A percentile compares a stretch with the other conserved stretches of the same genome.
Evolutionary conservation across 345 rosid genomes (phyloP).

Genomic region (Salix viminalis): DNA sequence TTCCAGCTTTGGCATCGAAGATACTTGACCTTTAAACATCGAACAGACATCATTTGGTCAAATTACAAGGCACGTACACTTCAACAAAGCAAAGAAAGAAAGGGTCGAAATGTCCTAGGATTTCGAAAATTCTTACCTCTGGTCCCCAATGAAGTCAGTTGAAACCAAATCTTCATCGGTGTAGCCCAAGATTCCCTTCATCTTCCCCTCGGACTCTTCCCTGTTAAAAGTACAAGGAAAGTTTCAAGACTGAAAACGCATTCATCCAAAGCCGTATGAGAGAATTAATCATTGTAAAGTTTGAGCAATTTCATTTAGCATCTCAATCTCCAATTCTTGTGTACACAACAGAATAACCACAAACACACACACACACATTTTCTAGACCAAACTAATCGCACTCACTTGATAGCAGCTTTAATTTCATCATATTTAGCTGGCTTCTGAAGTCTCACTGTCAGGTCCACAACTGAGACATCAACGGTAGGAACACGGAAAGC

Average conservation of each 20-base stretch:
- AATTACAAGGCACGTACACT: background rate
- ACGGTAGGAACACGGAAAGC: slow-evolving; percentile 30
- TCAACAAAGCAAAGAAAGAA: background rate
- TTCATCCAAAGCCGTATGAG: background rate
- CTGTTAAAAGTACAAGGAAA: slow-evolving; percentile 1
- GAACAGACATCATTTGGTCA: background rate
- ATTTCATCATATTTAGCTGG: slow-evolving; percentile 17
- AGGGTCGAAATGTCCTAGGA: background rate
- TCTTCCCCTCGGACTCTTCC: slow-evolving; percentile 25
- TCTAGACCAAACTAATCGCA: background rate
- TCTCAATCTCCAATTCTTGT: background rate
- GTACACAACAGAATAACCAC: background rate
- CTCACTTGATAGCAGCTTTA: slow-evolving; percentile 31
- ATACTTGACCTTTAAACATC: slow-evolving; percentile 19
- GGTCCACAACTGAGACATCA: slow-evolving; percentile 34
- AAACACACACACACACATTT: background rate
- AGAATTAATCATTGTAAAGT: background rate
- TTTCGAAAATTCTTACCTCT: background rate
- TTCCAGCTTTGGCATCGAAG: slow-evolving; percentile 33
- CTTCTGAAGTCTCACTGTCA: slow-evolving; percentile 25
- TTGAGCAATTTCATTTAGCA: background rate
- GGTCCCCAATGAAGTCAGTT: slow-evolving; percentile 22
- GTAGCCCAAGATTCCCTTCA: slow-evolving; percentile 32
- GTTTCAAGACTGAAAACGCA: background rate
- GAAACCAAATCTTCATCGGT: slow-evolving; percentile 28